Conservation (phyloP, 345 rosid genomes). For the Combretum micranthum region DNA sequence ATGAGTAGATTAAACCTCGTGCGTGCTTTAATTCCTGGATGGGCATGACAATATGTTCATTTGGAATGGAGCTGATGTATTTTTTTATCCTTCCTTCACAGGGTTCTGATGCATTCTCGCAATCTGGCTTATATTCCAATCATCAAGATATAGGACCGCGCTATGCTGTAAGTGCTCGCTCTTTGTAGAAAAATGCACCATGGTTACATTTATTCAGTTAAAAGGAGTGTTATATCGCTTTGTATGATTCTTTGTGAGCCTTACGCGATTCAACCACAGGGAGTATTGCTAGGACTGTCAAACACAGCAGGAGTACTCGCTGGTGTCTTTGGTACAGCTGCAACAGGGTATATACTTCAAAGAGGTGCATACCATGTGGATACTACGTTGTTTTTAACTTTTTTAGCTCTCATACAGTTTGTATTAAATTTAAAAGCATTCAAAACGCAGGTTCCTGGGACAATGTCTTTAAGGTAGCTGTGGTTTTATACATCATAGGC, state of each 20-base stretch:
- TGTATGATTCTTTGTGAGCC: too few species aligned
- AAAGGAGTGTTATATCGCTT: too few species aligned
- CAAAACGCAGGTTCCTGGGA: slow-evolving; percentile 79
- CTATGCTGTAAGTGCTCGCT: slow-evolving; percentile 64
- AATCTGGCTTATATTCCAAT: slow-evolving; percentile 94
- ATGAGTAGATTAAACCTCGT: too few species aligned
- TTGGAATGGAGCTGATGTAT: neutral
- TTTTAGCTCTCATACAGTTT: neutral
- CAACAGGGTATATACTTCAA: slow-evolving; percentile 90
- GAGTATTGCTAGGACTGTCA: slow-evolving; percentile 86
- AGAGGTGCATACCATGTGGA: slow-evolving; percentile 33
- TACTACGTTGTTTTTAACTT: too few species aligned
- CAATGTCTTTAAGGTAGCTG: slow-evolving; percentile 88
- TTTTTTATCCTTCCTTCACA: slow-evolving; percentile 22
- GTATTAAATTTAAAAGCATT: slow-evolving; percentile 1
- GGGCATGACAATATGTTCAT: too few species aligned
- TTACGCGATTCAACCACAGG: slow-evolving; percentile 35
- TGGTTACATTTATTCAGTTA: neutral
- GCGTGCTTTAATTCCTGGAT: too few species aligned
- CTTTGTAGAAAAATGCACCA: neutral
- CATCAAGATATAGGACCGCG: slow-evolving; percentile 99
- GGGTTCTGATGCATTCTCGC: slow-evolving; percentile 98
- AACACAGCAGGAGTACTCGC: slow-evolving; percentile 96
- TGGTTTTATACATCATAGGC: slow-evolving; percentile 69
- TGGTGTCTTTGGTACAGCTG: slow-evolving; percentile 95